These are phyloP conservation scores for Neopestalotiopsis rosae DNA, from an alignment of 2,329 filamentous ascomycete genomes.

Conservation along the genomic window DNA sequence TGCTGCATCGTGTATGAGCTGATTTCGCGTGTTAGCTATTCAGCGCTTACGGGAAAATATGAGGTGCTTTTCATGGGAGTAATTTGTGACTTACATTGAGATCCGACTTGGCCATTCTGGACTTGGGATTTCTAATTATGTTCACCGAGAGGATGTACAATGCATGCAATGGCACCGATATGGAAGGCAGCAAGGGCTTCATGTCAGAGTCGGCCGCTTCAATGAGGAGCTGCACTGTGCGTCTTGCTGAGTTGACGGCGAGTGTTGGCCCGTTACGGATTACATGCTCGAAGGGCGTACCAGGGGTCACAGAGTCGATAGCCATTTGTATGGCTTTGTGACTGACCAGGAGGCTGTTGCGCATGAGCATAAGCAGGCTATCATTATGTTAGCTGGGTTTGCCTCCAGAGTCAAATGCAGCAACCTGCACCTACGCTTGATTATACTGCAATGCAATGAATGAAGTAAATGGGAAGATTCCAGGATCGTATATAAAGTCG, in stretches of 20 bases:
- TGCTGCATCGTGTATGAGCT: slow-evolving; percentile 20
- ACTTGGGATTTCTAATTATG: slow-evolving; percentile 16
- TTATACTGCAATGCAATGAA: slow-evolving; percentile 22
- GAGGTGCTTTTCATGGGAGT: background rate
- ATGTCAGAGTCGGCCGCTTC: slow-evolving; percentile 17
- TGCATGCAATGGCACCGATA: slow-evolving; percentile 17
- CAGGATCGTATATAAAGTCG: slow-evolving; percentile 17
- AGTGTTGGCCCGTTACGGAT: slow-evolving; percentile 19
- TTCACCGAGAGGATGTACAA: slow-evolving; percentile 18
- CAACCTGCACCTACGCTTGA: slow-evolving; percentile 12
- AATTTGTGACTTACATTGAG: slow-evolving; percentile 16
- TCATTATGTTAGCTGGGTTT: background rate
- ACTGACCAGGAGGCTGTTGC: slow-evolving; percentile 20
- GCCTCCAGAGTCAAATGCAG: background rate
- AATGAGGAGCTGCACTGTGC: slow-evolving; percentile 18
- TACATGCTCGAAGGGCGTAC: slow-evolving; percentile 17
- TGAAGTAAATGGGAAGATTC: slow-evolving; percentile 17
- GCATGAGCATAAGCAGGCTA: slow-evolving; percentile 18
- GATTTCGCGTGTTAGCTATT: background rate
- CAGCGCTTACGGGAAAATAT: background rate
- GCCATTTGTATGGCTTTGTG: slow-evolving; percentile 14
- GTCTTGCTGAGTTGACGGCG: slow-evolving; percentile 15
- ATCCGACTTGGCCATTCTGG: slow-evolving; percentile 19
- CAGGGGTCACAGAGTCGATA: slow-evolving; percentile 9
- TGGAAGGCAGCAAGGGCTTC: slow-evolving; percentile 8